Evolutionary conservation across 331 rosid species (phyloP), one percentile per base, ranked within the genome.

Genomic region (Ulmus americana): DNA sequence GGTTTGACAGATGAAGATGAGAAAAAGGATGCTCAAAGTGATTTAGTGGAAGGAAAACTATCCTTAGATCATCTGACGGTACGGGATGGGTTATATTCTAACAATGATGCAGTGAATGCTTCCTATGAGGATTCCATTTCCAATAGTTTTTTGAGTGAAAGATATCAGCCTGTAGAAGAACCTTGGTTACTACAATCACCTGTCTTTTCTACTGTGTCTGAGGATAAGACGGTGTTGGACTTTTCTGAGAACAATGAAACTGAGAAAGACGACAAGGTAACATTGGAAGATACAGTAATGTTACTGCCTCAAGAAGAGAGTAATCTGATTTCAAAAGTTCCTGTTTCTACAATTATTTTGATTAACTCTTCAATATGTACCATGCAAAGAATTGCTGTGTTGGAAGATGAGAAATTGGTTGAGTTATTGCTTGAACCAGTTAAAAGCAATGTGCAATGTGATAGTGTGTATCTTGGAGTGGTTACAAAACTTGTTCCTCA

Each of bases 291-390:
- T 64, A 41, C 79, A 45, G 85, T 67, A 63, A 59, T 71, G 38
- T 64, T 76, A 48, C 74, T 88, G 68, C 84, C 83, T 72, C 87
- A 84, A 71, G 84, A 84, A 65, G 71, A 62, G 62, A 77, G 58
- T 73, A 77, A 63, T 63, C 50, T 70, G 63, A 76, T 59, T 67
- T 66, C 47, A n/a, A 77, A 79, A 74, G 90, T 80, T 45, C 73
- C 84, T 41, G 78, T 87, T 70, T 85, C 97, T 61, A 82, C 95
- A 55, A 59, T 44, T 54, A 79, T 92, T 77, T 84, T 92, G 63
- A 92, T 92, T 39, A 92, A 86, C 74, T 87, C 98, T 16, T 92
- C 98, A 46, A 83, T 92, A 80, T 92, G 98, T 80, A 92, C 98
- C 60, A 92, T 92, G 98, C 97, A 92, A 86, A 82, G 97, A 79